Base-by-base conservation (phyloP, 2,329 filamentous ascomycete genomes). In the Calonectria honghensis region DNA sequence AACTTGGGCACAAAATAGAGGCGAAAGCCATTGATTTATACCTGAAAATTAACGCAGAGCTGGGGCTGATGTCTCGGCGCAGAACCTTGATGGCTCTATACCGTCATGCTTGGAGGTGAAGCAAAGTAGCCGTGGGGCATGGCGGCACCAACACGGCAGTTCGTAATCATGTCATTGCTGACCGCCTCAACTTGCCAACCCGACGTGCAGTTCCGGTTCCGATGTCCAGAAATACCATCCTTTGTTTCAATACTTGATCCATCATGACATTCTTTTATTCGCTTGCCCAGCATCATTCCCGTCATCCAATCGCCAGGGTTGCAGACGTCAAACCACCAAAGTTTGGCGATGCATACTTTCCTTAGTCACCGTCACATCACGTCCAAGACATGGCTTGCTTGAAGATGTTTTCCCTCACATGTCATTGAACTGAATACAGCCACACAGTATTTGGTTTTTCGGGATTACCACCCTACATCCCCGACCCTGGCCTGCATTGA, bases 31-130 rank as follows among this genome's bases (percentile, higher is more conserved):
- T 31, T 39, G 31, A 18, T 63, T 66, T 73, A 73, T 73, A 70
- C n/a, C 14, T 50, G 41, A 3, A 20, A 35, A 64, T 4, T 32
- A 27, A 57, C 65, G n/a, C 27, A 35, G 37, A 41, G 45, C 32
- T 63, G 27, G 41, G 18, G 7, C 51, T 52, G 32, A 18, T 64
- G 18, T 11, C 29, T 68, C 39, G 5, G 31, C 24, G 14, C 6
- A 35, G 31, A 66, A 70, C 72, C 72, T 35, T 70, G 72, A 70
- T 73, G 72, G 72, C n/a, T 61, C 24, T 67, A 32, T 50, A 41
- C 35, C 50, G 52, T 52, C 41, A 63, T 24, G 18, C 35, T 32
- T 24, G n/a, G 6, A 50, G 31, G 20, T 66, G 67, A 20, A 32
- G 39, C 57, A 37, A 41, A 35, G 48, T 10, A 37, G n/a, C 41